Percentiles rank a stretch among this genome's conserved stretches.
These are phyloP conservation scores for Oxyria digyna DNA, from an alignment of 148 eudicot genomes.

Conservation along the genomic window DNA sequence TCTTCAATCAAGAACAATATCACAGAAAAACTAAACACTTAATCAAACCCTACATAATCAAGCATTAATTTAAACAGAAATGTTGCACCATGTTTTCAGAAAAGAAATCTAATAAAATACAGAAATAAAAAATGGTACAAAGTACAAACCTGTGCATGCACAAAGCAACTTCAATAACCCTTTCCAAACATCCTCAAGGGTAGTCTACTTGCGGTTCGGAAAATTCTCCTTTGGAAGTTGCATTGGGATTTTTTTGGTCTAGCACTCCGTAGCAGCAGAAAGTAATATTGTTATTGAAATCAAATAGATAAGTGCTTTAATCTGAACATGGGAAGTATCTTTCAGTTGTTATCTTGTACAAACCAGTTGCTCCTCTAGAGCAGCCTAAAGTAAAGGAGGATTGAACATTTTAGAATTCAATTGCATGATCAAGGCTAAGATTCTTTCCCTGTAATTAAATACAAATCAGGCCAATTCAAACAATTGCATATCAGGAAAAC, in stretches of 20 bases:
- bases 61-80: not conserved
- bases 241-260: slow-evolving; percentile 48
- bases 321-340: slow-evolving; percentile 52
- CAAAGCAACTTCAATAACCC: slow-evolving; percentile 91
- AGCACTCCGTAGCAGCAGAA: slow-evolving; percentile 39
- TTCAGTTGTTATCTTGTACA: slow-evolving; percentile 94
- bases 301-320: not conserved
- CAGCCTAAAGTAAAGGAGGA: slow-evolving; percentile 33
- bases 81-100: not conserved
- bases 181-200: slow-evolving; percentile 66
- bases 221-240: slow-evolving; percentile 42
- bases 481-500: too few species aligned
- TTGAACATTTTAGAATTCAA: not conserved
- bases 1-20: not conserved
- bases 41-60: not conserved
- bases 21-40: too few species aligned
- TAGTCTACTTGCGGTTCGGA: slow-evolving; percentile 46
- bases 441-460: not conserved
- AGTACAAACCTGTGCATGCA: slow-evolving; percentile 62
- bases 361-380: slow-evolving; percentile 96
- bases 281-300: not conserved
- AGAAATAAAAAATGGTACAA: not conserved
- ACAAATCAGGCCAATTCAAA: too few species aligned
- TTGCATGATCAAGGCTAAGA: not conserved
- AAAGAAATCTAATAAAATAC: not conserved